A percentile compares a stretch with the other conserved stretches of the same genome.
These are phyloP conservation scores for Hymenoscyphus linearis DNA, from an alignment of 2,329 filamentous ascomycete species.

Conservation along the genomic window DNA sequence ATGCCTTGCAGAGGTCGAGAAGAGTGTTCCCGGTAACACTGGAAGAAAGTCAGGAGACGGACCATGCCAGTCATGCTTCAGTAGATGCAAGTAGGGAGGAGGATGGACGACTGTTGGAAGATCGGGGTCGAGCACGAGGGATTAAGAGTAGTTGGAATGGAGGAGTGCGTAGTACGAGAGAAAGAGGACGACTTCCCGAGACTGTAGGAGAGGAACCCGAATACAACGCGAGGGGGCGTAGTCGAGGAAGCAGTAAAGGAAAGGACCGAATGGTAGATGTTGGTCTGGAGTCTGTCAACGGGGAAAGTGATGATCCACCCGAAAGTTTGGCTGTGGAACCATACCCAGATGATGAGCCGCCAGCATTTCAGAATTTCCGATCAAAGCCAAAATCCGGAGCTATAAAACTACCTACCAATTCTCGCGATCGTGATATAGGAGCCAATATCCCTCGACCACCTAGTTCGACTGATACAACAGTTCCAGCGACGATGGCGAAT, in stretches of 20 bases:
- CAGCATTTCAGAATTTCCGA: conserved; percentile 56
- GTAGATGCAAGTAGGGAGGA: conserved; percentile 49
- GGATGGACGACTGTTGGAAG: conserved; percentile 39
- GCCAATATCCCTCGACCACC: conserved; percentile 23
- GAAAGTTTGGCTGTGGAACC: conserved; percentile 54
- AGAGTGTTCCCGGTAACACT: conserved; percentile 80
- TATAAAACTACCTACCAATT: conserved; percentile 27
- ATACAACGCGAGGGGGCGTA: conserved; percentile 23
- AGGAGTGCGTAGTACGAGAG: conserved; percentile 28
- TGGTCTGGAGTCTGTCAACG: conserved; percentile 65
- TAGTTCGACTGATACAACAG: conserved; percentile 34
- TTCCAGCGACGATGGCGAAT: conserved; percentile 51
- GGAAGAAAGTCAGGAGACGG: conserved; percentile 79
- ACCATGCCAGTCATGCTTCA: conserved; percentile 59
- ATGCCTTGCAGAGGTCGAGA: conserved; percentile 83
- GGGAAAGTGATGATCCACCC: conserved; percentile 53
- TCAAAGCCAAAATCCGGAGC: conserved; percentile 26
- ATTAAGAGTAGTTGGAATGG: conserved; percentile 64
- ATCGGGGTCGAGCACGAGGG: conserved; percentile 41
- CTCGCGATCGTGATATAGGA: conserved; percentile 17
- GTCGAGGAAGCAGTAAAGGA: conserved; percentile 40
- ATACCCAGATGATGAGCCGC: conserved; percentile 48
- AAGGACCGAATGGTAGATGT: conserved; percentile 77
- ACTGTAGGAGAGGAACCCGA: conserved; percentile 35
- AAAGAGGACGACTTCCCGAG: conserved; percentile 24